Conservation (phyloP, 2,329 filamentous ascomycete genomes). For the Didymella keratinophila region DNA sequence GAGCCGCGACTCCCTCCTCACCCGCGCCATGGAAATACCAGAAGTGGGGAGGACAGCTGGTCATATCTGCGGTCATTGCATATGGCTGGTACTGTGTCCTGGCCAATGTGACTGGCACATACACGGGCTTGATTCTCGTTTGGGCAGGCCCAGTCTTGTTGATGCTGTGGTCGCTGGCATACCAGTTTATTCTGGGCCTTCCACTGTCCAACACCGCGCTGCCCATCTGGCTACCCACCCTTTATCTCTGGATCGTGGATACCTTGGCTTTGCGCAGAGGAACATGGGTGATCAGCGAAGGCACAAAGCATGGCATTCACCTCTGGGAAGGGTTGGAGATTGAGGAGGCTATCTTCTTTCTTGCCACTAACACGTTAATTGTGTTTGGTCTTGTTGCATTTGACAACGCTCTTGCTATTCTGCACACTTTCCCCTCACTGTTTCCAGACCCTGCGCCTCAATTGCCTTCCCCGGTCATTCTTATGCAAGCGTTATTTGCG, state of each 20-base stretch:
- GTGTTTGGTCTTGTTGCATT: slow-evolving; percentile 74
- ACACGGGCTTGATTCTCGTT: slow-evolving; percentile 72
- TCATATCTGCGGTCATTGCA: slow-evolving; percentile 56
- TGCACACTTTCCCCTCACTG: slow-evolving; percentile 67
- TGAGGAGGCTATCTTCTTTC: slow-evolving; percentile 78
- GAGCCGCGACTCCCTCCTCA: slow-evolving; percentile 47
- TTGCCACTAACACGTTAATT: slow-evolving; percentile 73
- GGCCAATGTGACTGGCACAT: slow-evolving; percentile 63
- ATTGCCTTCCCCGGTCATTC: slow-evolving; percentile 58
- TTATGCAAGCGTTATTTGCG: slow-evolving; percentile 62
- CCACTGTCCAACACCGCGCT: slow-evolving; percentile 65
- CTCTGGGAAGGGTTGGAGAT: slow-evolving; percentile 73
- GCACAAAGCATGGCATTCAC: slow-evolving; percentile 70
- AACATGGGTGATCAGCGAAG: slow-evolving; percentile 74
- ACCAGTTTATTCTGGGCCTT: slow-evolving; percentile 68
- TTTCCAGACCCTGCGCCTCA: slow-evolving; percentile 60
- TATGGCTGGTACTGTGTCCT: slow-evolving; percentile 57
- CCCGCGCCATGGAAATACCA: slow-evolving; percentile 50
- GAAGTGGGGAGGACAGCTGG: slow-evolving; percentile 59
- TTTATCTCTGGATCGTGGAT: slow-evolving; percentile 77
- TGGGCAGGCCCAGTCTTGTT: slow-evolving; percentile 74
- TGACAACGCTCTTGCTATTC: slow-evolving; percentile 72
- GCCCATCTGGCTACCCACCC: slow-evolving; percentile 69
- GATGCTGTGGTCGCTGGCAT: slow-evolving; percentile 69
- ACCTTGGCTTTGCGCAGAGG: slow-evolving; percentile 71